Evolutionary conservation across 345 rosid species (phyloP).

Genomic region (Aquilaria yunnanensis): DNA sequence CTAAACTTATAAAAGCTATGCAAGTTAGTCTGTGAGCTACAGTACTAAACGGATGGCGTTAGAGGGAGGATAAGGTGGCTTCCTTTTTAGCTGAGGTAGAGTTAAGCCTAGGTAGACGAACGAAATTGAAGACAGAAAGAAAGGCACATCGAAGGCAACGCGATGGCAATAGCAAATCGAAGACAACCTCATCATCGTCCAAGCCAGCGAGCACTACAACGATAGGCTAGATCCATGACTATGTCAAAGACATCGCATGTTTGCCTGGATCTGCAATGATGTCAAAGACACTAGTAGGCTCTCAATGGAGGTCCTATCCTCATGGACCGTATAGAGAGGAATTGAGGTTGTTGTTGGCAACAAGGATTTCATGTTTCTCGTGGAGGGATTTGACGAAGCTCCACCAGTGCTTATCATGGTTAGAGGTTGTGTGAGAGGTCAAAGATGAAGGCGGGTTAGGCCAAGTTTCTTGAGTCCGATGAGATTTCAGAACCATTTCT

Average conservation of each 20-base stretch:
- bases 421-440: conserved; percentile 4
- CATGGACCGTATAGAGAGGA: conserved; percentile 4
- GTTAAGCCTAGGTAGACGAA: too few species aligned
- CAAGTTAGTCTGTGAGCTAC: too few species aligned
- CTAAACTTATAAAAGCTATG: too few species aligned
- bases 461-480: conserved; percentile 66
- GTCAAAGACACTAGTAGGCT: conserved; percentile 13
- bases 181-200: too few species aligned
- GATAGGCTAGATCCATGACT: too few species aligned
- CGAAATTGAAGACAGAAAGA: too few species aligned
- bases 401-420: conserved; percentile 71
- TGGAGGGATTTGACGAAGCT: conserved; percentile 73
- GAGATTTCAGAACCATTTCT: conserved; percentile 64
- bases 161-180: too few species aligned
- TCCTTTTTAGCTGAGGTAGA: too few species aligned
- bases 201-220: too few species aligned
- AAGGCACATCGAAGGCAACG: too few species aligned
- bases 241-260: conserved; percentile 35
- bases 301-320: conserved; percentile 2
- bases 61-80: too few species aligned
- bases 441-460: conserved; percentile 17
- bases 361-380: conserved; percentile 22
- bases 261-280: conserved; percentile 26
- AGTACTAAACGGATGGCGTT: too few species aligned
- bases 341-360: conserved; percentile 7